Base-by-base conservation (phyloP, 441 rosid genomes). In the Gossypium davidsonii region DNA sequence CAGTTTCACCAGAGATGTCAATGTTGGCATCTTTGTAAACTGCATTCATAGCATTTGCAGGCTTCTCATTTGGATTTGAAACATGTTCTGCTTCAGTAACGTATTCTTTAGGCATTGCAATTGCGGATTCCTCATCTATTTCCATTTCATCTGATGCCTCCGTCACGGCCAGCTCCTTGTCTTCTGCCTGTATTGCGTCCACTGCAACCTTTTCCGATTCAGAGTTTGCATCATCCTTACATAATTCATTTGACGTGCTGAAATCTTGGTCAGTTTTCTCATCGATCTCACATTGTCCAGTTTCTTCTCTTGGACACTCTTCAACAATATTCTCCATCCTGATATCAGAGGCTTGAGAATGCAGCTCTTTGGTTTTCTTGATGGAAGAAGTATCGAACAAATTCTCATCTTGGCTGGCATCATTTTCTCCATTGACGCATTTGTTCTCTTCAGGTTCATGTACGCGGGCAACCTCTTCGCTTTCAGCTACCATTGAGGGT, bases 361-460 rank as follows among this genome's bases (percentile, higher is more conserved):
- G 20, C 21, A 10, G 67, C 49, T 62, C 51, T 37, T 62, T 48
- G 1, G 69, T 20, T 64, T 42, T 42, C 31, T 5, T 20, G 69
- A 64, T 15, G 14, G 69, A 42, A 31, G 66, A 6, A 62, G 14
- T 8, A 15, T 34, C 23, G 4, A 62, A 15, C 48, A 17, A 18
- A 64, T 64, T 64, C 53, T 42, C 23, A 42, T 64, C 31, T 64
- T 11, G 53, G 21, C 21, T 20, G 69, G 49, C 15, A 63, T 63
- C 67, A 17, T 37, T 63, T 37, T 64, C 69, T 42, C 4, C 56
- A 12, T 26, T 65, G 70, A 46, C 14, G 51, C 31, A n/a, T 65
- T 65, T 46, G 55, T 21, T 65, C 56, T 65, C 70, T 17, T 70
- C 79, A 44, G 68, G 44, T 72, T 69, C 80, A 2, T 73, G 53